Percentiles rank a stretch among this genome's conserved stretches.
Evolutionary conservation across 805 yeast species (phyloP).

Genomic region (Metschnikowia aberdeeniae): DNA sequence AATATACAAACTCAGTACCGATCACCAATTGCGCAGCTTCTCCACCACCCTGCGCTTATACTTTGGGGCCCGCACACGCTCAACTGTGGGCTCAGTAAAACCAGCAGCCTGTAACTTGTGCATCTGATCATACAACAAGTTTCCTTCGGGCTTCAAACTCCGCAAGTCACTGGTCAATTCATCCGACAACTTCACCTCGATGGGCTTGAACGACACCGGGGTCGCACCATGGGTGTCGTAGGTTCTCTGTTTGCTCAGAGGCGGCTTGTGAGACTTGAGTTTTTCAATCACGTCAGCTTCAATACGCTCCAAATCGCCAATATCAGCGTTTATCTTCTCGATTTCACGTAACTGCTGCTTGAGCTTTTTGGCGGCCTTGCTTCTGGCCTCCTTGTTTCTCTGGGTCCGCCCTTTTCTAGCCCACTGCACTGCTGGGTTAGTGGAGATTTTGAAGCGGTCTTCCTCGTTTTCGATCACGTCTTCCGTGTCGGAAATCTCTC

Average conservation of each 20-base stretch:
- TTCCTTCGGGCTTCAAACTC: conserved; percentile 86
- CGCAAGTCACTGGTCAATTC: conserved; percentile 85
- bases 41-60: conserved; percentile 76
- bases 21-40: conserved; percentile 83
- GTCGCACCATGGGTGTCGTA: conserved; percentile 36
- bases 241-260: conserved; percentile 26
- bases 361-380: conserved; percentile 54
- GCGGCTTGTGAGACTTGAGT: conserved; percentile 24
- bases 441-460: conserved; percentile 49
- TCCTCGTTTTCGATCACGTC: conserved; percentile 31
- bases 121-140: conserved; percentile 76
- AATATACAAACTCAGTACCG: not conserved
- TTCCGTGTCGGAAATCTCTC: conserved; percentile 24
- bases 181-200: conserved; percentile 80
- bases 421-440: conserved; percentile 61
- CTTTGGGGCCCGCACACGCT: conserved; percentile 59
- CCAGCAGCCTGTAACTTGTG: conserved; percentile 80
- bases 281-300: conserved; percentile 31
- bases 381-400: conserved; percentile 66
- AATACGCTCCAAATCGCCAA: conserved; percentile 35
- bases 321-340: conserved; percentile 56
- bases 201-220: conserved; percentile 32
- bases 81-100: conserved; percentile 78
- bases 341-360: conserved; percentile 55
- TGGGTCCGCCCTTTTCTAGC: conserved; percentile 67